Conservation (phyloP, 345 rosid genomes). For the Dipteronia sinensis region DNA sequence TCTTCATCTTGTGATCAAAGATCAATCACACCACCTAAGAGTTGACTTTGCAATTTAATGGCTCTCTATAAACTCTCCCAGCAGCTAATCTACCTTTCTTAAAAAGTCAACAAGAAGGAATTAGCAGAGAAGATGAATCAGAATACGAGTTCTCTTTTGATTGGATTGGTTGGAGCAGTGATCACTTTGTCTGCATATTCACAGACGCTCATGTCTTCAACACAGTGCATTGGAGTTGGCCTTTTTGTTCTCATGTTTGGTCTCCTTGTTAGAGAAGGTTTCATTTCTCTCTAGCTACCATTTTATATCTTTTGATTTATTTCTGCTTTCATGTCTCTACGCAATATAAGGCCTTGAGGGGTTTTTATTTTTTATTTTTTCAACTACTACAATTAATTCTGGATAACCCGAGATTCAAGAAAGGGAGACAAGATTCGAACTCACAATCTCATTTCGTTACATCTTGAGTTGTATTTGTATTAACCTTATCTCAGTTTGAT, state of each 20-base stretch:
- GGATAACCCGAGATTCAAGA: no score
- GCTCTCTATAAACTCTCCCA: background rate
- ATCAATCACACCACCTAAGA: background rate
- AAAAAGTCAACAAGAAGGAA: no score
- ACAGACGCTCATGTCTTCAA: constrained; percentile 55
- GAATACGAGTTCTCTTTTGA: constrained; percentile 54
- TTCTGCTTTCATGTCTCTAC: no score
- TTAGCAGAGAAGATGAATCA: constrained; percentile 35
- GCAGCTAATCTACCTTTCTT: no score
- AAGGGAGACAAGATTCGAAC: no score
- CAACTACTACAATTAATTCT: no score
- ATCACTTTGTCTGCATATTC: constrained; percentile 80
- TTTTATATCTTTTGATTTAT: no score
- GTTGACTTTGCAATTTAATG: background rate
- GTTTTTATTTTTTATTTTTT: no score
- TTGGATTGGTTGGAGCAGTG: constrained; percentile 71
- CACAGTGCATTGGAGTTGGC: constrained; percentile 59
- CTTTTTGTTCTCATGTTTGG: constrained; percentile 72
- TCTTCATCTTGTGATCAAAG: background rate
- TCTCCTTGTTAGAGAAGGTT: constrained; percentile 74
- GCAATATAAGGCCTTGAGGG: no score
- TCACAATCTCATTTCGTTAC: no score
- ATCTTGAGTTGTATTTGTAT: no score
- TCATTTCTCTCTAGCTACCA: constrained; percentile 45
- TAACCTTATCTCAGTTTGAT: no score